phyloP scores from a whole-genome alignment of 148 eudicot species.

The Silene conica region DNA sequence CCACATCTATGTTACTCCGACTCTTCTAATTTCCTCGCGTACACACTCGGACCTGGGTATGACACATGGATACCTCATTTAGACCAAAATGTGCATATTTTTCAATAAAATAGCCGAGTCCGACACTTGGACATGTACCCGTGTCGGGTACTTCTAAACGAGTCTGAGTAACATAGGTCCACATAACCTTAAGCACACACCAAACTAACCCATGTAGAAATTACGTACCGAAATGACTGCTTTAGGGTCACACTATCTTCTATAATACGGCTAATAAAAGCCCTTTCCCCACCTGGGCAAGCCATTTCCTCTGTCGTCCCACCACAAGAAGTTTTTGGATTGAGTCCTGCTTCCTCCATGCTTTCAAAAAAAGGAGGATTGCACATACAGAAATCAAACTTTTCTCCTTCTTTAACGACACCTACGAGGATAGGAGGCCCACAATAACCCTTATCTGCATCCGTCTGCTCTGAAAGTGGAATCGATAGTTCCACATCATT shows the following conservation, averaged over 20 bases:
- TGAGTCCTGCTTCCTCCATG: constrained; percentile 83
- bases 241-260: constrained; percentile 67
- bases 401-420: constrained; percentile 72
- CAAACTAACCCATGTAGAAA: constrained; percentile 6
- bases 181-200: neutral
- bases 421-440: constrained; percentile 68
- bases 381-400: constrained; percentile 96
- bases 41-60: too few relatives aligned
- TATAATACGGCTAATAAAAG: constrained; percentile 71
- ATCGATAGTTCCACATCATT: constrained; percentile 10
- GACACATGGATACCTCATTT: too few relatives aligned
- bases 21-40: too few relatives aligned
- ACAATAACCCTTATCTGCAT: constrained; percentile 36
- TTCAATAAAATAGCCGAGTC: too few relatives aligned
- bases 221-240: constrained; percentile 66
- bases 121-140: too few relatives aligned
- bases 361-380: constrained; percentile 96
- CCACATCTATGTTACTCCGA: too few relatives aligned
- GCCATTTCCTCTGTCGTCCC: constrained; percentile 91
- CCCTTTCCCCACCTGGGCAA: constrained; percentile 87
- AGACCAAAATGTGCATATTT: too few relatives aligned
- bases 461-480: constrained; percentile 14
- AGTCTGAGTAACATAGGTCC: too few relatives aligned
- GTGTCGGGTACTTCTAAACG: too few relatives aligned
- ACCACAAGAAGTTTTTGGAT: constrained; percentile 95